Evolutionary conservation across 352 stramenopile genomes (phyloP), one percentile per base, ranked within the genome.

Genomic region (Pythium insidiosum): DNA sequence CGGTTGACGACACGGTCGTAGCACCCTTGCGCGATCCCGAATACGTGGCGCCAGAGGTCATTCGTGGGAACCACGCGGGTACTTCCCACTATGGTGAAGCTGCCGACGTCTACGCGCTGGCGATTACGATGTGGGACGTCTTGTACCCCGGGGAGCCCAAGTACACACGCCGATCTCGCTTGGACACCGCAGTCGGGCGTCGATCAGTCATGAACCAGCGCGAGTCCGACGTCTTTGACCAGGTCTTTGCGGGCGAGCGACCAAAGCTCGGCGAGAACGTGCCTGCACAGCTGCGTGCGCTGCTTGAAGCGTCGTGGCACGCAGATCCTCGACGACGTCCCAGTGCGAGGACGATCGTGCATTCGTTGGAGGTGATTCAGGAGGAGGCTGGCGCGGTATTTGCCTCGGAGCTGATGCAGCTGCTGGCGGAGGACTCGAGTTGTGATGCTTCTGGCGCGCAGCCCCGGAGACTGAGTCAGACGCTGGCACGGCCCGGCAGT

Each of bases 71-170:
- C 6, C 38, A 63, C n/a, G 50, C 38, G 19, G 60, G 56, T 16
- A 25, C 22, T 3, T 38, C 31, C 18, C 22, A 31, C 6, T 81
- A 84, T 40, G 61, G 49, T 5, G 64, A 80, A 35, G 53, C 53
- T 6, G 66, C 68, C 5, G 71, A 84, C 37, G 43, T 84, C 11
- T 84, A 64, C 47, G 51, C 58, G 18, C 38, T 84, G 16, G 68
- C 34, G 11, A 63, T 81, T n/a, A 76, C 65, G 21, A 51, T 84
- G 35, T 80, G 71, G 67, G 62, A 78, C 38, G 60, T 84, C n/a
- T 24, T 69, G 15, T 26, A 69, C 30, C 58, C 63, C 5, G 61
- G 65, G 10, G 38, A 37, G 20, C 54, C 58, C 22, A 86, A 81
- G 44, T 89, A 84, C 35, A 39, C n/a, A n/a, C n/a, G n/a, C n/a